Evolutionary conservation across 2,329 filamentous ascomycete genomes (phyloP).

Genomic region (Colletotrichum ledebouriae): DNA sequence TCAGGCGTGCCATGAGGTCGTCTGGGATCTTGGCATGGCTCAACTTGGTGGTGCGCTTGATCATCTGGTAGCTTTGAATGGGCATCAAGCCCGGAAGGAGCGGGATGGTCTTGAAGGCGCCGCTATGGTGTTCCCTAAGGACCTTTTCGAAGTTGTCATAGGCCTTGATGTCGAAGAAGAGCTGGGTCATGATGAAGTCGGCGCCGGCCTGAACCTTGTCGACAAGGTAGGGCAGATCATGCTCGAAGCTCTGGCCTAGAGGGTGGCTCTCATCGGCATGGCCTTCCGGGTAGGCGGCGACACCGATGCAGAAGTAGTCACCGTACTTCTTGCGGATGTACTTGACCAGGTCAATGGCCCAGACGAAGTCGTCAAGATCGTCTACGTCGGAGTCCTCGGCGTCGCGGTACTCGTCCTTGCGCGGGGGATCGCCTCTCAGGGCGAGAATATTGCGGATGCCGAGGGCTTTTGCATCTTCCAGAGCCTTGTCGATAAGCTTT

Average conservation of each 20-base stretch:
- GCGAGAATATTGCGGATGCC: conserved; percentile 96
- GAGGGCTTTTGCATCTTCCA: conserved; percentile 90
- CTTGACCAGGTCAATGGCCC: conserved; percentile 88
- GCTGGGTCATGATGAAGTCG: conserved; percentile 98
- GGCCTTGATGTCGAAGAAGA: conserved; percentile 91
- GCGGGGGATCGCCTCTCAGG: conserved; percentile 89
- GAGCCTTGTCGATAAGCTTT: conserved; percentile 84
- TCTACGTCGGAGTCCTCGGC: conserved; percentile 70
- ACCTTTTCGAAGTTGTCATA: conserved; percentile 84
- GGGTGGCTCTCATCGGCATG: conserved; percentile 93
- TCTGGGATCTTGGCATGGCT: conserved; percentile 88
- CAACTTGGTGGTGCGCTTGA: conserved; percentile 92
- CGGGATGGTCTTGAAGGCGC: conserved; percentile 85
- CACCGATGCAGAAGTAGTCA: conserved; percentile 96
- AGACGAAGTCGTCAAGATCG: conserved; percentile 83
- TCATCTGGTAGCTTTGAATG: conserved; percentile 96
- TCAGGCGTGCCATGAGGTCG: conserved; percentile 76
- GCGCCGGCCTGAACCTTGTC: conserved; percentile 93
- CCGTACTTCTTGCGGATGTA: conserved; percentile 90
- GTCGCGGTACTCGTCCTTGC: conserved; percentile 87
- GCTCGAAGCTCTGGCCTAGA: conserved; percentile 74
- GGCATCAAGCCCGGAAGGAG: conserved; percentile 98
- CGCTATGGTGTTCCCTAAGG: conserved; percentile 84
- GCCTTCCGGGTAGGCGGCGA: conserved; percentile 95
- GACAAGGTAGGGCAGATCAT: conserved; percentile 88